Percentiles rank a stretch among this genome's conserved stretches.
Conservation (phyloP, 169 alveolate genomes). For the Amoebophrya sp. region DNA sequence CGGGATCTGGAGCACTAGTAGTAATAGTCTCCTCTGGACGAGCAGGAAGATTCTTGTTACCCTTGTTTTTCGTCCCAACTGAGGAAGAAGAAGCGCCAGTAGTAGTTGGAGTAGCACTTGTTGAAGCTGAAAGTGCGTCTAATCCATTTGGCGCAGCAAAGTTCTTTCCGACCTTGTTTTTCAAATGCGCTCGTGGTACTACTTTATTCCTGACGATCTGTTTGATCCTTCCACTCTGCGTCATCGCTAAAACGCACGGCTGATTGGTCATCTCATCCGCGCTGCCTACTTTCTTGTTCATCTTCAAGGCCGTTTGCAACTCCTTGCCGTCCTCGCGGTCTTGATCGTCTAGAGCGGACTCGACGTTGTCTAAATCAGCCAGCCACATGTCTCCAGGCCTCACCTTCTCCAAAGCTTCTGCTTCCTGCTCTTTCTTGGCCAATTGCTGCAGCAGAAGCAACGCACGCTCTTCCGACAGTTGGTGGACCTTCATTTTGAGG, state of each 20-base stretch:
- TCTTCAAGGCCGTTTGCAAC: neutral
- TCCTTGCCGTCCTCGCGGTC: constrained; percentile 5
- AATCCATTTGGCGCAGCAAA: neutral
- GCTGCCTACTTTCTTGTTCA: neutral
- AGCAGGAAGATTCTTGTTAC: too few species aligned
- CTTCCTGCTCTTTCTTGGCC: constrained; percentile 38
- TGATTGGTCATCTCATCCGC: neutral
- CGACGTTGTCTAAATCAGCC: constrained; percentile 42
- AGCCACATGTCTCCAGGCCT: constrained; percentile 39
- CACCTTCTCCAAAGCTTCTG: constrained; percentile 38
- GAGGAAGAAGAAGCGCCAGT: too few species aligned
- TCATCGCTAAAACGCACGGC: neutral
- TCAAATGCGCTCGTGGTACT: neutral
- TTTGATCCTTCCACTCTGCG: neutral
- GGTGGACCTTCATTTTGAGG: constrained; percentile 7
- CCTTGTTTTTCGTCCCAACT: too few species aligned
- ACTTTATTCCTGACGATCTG: neutral
- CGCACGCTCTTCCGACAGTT: neutral
- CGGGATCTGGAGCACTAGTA: too few species aligned
- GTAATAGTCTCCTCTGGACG: too few species aligned
- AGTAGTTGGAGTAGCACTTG: too few species aligned
- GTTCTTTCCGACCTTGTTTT: neutral
- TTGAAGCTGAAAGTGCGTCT: too few species aligned
- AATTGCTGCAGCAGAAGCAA: constrained; percentile 30
- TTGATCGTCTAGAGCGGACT: constrained; percentile 47